Evolutionary conservation across 2,329 filamentous ascomycete genomes (phyloP), one percentile per base, ranked within the genome.

Genomic region (Didymella keratinophila): DNA sequence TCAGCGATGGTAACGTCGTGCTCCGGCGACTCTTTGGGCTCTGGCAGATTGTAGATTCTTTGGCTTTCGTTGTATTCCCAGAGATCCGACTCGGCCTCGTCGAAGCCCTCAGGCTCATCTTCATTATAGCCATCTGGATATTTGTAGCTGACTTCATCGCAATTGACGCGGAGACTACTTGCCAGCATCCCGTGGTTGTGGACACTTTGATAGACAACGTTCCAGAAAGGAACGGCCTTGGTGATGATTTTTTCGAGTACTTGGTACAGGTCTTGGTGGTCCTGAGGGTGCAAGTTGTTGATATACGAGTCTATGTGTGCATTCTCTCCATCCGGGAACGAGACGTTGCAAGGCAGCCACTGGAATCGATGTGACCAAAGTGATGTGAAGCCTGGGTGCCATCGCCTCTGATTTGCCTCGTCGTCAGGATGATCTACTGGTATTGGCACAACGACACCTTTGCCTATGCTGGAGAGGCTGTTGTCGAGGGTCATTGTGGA

Each of bases 251-350:
- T 56, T 45, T 71, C 67, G 21, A 71, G 62, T 3, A 44, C 34
- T 4, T 16, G 36, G 34, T 71, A 71, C 1, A 69, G 52, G 6
- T 59, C 56, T 21, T 41, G 18, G 41, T 67, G 56, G 21, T 61
- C 62, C 8, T n/a, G 50, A 14, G 83, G 83, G 58, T 85, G 82
- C 1, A 84, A 67, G 58, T 84, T 84, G 67, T 85, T 85, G 67
- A 85, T 78, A 62, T 85, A 85, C 23, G 54, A 61, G 2, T 55
- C 71, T 25, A 84, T 79, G 23, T 66, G 76, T 11, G 78, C 75
- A 1, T 51, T 63, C 5, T 74, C 69, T 3, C 72, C 65, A 30
- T 71, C 53, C 7, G 57, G 69, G 43, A 83, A 70, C 11, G 74
- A 65, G 20, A 86, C 75, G 3, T 83, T 78, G 56, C 79, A 80